These are phyloP conservation scores for Steccherinum ochraceum DNA, from an alignment of 768 basidiomycete species.

Conservation along the genomic window DNA sequence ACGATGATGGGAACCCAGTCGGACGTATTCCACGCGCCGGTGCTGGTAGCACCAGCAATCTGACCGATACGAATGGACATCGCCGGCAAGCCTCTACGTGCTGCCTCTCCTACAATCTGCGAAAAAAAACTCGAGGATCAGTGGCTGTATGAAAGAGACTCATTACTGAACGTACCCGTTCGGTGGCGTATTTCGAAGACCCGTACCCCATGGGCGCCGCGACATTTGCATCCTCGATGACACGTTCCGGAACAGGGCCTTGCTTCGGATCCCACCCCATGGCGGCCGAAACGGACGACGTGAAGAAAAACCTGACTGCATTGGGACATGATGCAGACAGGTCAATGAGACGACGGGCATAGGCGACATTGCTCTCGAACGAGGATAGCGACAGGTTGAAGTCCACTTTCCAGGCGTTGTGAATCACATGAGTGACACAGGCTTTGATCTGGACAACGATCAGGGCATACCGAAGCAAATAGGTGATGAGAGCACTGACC, in stretches of 20 bases:
- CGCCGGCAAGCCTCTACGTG: constrained; percentile 1
- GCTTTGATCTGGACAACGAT: constrained; percentile 1
- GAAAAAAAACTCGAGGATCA: no score
- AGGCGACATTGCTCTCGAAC: constrained; percentile 23
- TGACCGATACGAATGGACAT: constrained; percentile 22
- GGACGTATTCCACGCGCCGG: constrained; percentile 20
- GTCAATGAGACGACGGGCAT: constrained; percentile 27
- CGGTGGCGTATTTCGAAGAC: no score
- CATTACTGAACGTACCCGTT: no score
- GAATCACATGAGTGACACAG: constrained; percentile 5
- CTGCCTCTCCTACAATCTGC: constrained; percentile 3
- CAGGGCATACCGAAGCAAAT: no score
- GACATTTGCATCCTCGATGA: background rate
- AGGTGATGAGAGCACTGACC: background rate
- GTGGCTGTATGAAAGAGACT: no score
- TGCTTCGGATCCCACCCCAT: constrained; percentile 7
- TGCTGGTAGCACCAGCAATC: constrained; percentile 14
- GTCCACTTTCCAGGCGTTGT: constrained; percentile 33
- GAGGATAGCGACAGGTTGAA: constrained; percentile 29
- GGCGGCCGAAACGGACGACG: constrained; percentile 28
- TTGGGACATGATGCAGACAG: constrained; percentile 22
- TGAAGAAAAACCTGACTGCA: constrained; percentile 24
- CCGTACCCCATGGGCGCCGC: no score
- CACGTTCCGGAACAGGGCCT: constrained; percentile 20
- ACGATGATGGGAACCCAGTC: constrained; percentile 26